phyloP scores from a whole-genome alignment of 78 protist species.

The Blattamonas nauphoetae region DNA sequence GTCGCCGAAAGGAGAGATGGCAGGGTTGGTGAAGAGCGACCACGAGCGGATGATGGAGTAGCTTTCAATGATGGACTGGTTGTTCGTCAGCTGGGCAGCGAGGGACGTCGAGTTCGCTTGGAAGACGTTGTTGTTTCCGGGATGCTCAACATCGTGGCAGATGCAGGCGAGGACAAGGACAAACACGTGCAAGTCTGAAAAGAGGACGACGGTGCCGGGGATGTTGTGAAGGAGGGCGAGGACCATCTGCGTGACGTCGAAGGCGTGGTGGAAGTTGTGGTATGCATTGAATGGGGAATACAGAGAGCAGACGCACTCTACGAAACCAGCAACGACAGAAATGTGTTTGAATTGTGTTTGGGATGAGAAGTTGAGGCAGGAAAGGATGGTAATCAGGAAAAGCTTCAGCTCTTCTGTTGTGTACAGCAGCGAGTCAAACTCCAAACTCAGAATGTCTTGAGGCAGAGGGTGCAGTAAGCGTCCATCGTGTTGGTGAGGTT shows the following conservation, averaged over 20 bases:
- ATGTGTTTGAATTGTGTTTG: no score
- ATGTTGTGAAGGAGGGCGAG: background rate
- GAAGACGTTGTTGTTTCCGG: background rate
- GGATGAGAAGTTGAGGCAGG: no score
- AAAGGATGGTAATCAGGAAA: no score
- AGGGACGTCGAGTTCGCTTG: background rate
- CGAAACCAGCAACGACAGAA: no score
- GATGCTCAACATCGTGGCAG: slow-evolving; percentile 13
- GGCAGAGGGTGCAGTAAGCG: no score
- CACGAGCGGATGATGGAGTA: background rate
- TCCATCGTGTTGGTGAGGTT: no score
- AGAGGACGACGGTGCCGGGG: background rate
- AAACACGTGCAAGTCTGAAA: background rate
- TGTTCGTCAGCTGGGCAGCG: background rate
- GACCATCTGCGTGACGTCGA: slow-evolving; percentile 7
- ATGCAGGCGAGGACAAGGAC: background rate
- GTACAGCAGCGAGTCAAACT: no score
- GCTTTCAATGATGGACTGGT: background rate
- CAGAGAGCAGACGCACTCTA: no score
- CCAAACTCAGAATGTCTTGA: no score
- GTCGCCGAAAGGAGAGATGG: background rate
- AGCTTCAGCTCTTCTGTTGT: no score
- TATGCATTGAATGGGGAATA: background rate
- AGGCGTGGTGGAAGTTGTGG: slow-evolving; percentile 17
- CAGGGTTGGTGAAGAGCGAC: background rate